Base-by-base conservation (phyloP, 1,284 basidiomycete genomes). In the Heterobasidion occidentale region DNA sequence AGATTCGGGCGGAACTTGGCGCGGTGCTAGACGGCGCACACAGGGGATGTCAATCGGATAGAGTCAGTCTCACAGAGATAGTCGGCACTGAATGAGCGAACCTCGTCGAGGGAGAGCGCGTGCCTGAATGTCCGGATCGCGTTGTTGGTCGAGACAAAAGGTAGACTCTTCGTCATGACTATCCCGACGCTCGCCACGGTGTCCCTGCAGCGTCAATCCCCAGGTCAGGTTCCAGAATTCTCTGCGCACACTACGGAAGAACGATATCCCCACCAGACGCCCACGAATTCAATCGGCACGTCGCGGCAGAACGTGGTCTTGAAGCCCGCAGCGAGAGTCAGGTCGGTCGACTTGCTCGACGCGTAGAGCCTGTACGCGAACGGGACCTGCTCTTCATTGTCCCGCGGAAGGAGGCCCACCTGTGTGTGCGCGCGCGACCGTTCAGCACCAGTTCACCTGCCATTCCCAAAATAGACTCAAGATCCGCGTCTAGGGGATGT, bases 361-460 rank as follows among this genome's bases (percentile, higher is more conserved):
- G 74, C 76, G 64, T 82, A 89, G 60, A 85, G 71, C 63, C 79
- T 78, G 68, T 83, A 90, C 11, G 86, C 87, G 63, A 88, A 87
- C 1, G 73, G 65, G 44, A 88, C 68, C 63, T 88, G 85, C 56
- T 84, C 73, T 35, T 74, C 56, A 58, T 88, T 86, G 61, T 77
- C 78, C 54, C 67, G 72, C 1, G 80, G 75, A n/a, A 88, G 70
- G 11, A 88, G 70, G 33, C 85, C 85, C 52, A 85, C 74, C 78
- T 84, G 33, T 7, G 36, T 36, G n/a, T n/a, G 55, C 12, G 9
- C 52, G 27, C 27, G 9, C 17, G 38, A 9, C 20, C 7, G 12
- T 20, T 42, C 6, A 34, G 14, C 7, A 27, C 35, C 7, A 5
- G 27, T 27, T 27, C 27, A 27, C 27, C 27, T 27, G 27, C 27